Evolutionary conservation across 2,329 filamentous ascomycete species (phyloP).

Genomic region (Alternaria consortialis): DNA sequence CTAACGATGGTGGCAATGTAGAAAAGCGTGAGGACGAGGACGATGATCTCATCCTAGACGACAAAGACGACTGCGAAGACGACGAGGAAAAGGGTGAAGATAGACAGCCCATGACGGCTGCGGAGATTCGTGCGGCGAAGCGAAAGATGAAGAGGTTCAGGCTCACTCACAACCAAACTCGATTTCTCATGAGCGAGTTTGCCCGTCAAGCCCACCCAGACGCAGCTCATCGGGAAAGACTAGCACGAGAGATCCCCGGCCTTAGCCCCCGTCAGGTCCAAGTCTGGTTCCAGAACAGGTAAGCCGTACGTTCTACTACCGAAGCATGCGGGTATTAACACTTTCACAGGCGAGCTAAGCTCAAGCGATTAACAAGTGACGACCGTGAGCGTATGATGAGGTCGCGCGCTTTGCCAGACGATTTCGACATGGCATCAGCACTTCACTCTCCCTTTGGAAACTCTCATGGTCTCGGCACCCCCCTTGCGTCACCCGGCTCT

Average conservation of each 20-base stretch:
- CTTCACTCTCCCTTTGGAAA: constrained; percentile 64
- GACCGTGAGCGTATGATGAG: constrained; percentile 69
- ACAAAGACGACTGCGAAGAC: constrained; percentile 49
- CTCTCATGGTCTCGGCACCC: constrained; percentile 56
- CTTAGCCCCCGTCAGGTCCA: constrained; percentile 92
- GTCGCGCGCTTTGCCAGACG: constrained; percentile 66
- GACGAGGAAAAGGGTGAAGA: constrained; percentile 43
- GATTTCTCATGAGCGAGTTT: constrained; percentile 97
- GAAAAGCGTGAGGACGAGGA: constrained; percentile 51
- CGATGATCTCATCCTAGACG: constrained; percentile 51
- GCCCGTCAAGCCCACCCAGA: constrained; percentile 94
- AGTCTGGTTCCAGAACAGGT: constrained; percentile 99
- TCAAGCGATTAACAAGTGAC: constrained; percentile 68
- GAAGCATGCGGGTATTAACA: constrained; percentile 23
- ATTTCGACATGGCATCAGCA: constrained; percentile 68
- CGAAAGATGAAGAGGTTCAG: constrained; percentile 79
- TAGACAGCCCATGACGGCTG: constrained; percentile 55
- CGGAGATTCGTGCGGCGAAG: constrained; percentile 59
- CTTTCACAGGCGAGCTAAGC: constrained; percentile 63
- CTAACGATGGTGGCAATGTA: constrained; percentile 46
- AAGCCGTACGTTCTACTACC: constrained; percentile 44
- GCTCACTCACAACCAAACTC: constrained; percentile 95
- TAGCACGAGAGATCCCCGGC: constrained; percentile 90
- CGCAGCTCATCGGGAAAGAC: constrained; percentile 84
- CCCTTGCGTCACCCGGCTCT: constrained; percentile 57